phyloP scores from a whole-genome alignment of 2,329 filamentous ascomycete genomes.

The Coniella vitis region DNA sequence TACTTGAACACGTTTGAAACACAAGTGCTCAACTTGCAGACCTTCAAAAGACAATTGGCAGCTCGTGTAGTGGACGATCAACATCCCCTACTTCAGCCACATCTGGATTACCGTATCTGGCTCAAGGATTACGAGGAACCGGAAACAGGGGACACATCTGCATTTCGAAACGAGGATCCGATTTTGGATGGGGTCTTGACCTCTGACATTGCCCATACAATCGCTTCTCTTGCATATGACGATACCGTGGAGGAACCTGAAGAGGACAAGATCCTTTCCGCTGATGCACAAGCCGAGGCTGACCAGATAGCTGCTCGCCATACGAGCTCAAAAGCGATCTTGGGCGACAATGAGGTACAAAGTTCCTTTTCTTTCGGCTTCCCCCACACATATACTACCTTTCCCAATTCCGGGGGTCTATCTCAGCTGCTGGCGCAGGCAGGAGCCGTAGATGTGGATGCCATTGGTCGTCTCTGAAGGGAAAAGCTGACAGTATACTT shows the following conservation, averaged over 20 bases:
- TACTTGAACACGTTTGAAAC: slow-evolving; percentile 75
- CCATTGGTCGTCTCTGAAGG: too few relatives aligned
- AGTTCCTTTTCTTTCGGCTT: too few relatives aligned
- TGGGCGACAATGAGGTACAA: too few relatives aligned
- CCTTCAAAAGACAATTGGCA: slow-evolving; percentile 79
- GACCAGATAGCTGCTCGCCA: slow-evolving; percentile 28
- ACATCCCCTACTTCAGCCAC: slow-evolving; percentile 62
- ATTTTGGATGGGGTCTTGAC: slow-evolving; percentile 47
- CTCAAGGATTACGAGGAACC: slow-evolving; percentile 52
- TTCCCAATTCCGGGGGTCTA: too few relatives aligned
- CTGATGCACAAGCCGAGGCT: slow-evolving; percentile 53
- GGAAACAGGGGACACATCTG: slow-evolving; percentile 41
- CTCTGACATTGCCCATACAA: slow-evolving; percentile 29
- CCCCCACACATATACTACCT: too few relatives aligned
- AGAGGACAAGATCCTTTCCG: slow-evolving; percentile 48
- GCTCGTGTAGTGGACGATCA: slow-evolving; percentile 78
- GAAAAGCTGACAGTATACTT: too few relatives aligned
- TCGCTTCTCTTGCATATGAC: slow-evolving; percentile 56
- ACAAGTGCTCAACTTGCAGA: slow-evolving; percentile 59
- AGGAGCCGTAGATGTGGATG: too few relatives aligned
- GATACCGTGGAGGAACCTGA: slow-evolving; percentile 70
- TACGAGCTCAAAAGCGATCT: too few relatives aligned
- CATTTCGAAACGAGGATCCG: slow-evolving; percentile 54
- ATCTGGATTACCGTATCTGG: slow-evolving; percentile 45
- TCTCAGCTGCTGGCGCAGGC: too few relatives aligned